phyloP scores from a whole-genome alignment of 352 stramenopile genomes.

The Plasmopara viticola region DNA sequence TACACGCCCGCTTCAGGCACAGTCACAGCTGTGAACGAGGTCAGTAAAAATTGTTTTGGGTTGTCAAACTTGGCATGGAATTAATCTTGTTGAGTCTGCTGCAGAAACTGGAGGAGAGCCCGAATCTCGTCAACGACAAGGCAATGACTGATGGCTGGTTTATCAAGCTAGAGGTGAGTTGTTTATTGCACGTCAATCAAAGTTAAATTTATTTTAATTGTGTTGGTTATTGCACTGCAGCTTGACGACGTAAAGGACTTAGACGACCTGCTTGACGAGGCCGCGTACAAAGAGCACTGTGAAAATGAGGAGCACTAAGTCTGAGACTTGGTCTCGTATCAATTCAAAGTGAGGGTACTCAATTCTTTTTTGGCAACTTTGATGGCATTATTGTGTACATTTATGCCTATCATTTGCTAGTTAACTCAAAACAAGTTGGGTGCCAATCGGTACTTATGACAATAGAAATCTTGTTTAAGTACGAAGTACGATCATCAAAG shows the following conservation, averaged over 20 bases:
- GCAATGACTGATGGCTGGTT: slow-evolving; percentile 84
- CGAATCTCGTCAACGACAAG: slow-evolving; percentile 85
- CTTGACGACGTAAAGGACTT: slow-evolving; percentile 64
- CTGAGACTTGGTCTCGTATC: neutral
- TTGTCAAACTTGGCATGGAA: neutral
- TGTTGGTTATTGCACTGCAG: slow-evolving; percentile 19
- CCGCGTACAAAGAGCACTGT: slow-evolving; percentile 81
- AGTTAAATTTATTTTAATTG: slow-evolving; percentile 3
- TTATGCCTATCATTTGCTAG: no score
- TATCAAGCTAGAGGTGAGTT: slow-evolving; percentile 80
- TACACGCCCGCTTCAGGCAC: slow-evolving; percentile 92
- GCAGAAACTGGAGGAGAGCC: slow-evolving; percentile 70
- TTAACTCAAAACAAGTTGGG: no score
- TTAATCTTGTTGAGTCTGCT: slow-evolving; percentile 1
- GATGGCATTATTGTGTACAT: no score
- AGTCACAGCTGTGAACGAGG: slow-evolving; percentile 93
- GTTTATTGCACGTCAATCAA: neutral
- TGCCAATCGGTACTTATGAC: no score
- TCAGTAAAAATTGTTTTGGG: slow-evolving; percentile 8
- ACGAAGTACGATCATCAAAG: no score
- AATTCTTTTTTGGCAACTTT: no score
- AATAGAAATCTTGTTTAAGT: no score
- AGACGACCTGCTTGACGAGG: slow-evolving; percentile 75
- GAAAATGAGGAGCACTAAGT: slow-evolving; percentile 74
- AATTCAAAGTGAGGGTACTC: neutral